Base-by-base conservation (phyloP, 495 filamentous ascomycete species). In the Sabuloglossum arenarium region DNA sequence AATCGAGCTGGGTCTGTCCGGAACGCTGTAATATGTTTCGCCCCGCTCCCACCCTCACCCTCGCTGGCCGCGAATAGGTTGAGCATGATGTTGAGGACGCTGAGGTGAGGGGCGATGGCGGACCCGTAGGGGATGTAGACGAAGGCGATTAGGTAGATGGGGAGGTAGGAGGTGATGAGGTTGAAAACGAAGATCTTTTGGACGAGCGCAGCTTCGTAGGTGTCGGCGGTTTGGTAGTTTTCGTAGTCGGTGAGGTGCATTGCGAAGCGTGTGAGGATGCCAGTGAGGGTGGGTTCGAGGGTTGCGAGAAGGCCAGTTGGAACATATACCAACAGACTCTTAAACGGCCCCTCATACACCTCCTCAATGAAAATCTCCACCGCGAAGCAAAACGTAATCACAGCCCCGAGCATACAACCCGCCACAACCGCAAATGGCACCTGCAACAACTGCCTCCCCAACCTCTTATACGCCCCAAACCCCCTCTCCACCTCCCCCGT, bases 291-390 rank as follows among this genome's bases (percentile, higher is more conserved):
- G 2, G 91, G 91, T 34, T 91, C 79, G 39, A 85, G 69, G 0
- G 79, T 75, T n/a, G 85, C 88, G 6, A 95, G 73, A 21, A 98
- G 73, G 30, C 85, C 77, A 0, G 93, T 96, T 0, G 91, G 91
- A 42, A 94, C 72, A 65, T 91, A 97, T 0, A 93, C 88, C 69
- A 98, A 66, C 54, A 90, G 78, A 23, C 73, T 71, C 68, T 98
- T 94, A 53, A 93, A 77, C 0, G 91, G 91, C 0, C 91, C 91
- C 58, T 81, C 80, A 65, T 98, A 98, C 34, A 98, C 78, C 68
- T 98, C 88, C 0, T 82, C 85, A 57, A 98, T 85, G 67, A 97
- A 95, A 46, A 98, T 86, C 66, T 98, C 91, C 64, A 98, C 94
- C 0, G 79, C 80, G 66, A 97, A 97, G 63, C 88, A 93, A 27